Base-by-base conservation (phyloP, 208 protist species). In the Trichomonas vaginalis region DNA sequence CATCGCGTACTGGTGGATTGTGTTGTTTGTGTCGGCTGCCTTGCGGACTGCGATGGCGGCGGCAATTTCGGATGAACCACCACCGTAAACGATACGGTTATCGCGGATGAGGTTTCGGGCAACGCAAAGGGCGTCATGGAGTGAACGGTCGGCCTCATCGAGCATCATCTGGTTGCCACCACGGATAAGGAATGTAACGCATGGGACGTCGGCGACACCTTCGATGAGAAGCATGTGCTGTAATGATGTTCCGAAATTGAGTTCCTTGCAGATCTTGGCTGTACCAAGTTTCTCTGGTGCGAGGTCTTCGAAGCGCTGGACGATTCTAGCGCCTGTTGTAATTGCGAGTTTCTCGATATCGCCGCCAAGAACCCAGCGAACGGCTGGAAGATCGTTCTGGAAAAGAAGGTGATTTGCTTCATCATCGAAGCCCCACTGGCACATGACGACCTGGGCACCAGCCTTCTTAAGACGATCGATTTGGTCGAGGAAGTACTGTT, bases 371-470 rank as follows among this genome's bases (percentile, higher is more conserved):
- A 99, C 99, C 99, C 99, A 99, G 95, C 99, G 98, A 32, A 99
- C 98, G 14, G 99, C 99, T n/a, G 99, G 99, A 45, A 99, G 98
- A n/a, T 99, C 96, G 97, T 99, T 99, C 96, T 99, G 98, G 96
- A 99, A 98, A 8, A 99, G 97, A n/a, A 99, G 98, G 97, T 99
- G 99, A 97, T 99, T 99, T n/a, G 99, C 99, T 97, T 99, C 99
- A 97, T 99, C 99, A 97, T 99, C 99, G 97, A 99, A 99, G 95
- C 99, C 99, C 99, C 99, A 99, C 97, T 99, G 99, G 97, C 99
- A 99, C 96, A 99, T 98, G 95, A 99, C 98, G 32, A 99, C 97
- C 96, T 99, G 99, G 23, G 98, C 98, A 45, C 99, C 99, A 47
- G 98, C 97, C 27, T 98, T 98, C 97, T 99, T 99, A 96, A 98